Conservation (phyloP, 768 basidiomycete species). For the Lenzites betulinus region DNA sequence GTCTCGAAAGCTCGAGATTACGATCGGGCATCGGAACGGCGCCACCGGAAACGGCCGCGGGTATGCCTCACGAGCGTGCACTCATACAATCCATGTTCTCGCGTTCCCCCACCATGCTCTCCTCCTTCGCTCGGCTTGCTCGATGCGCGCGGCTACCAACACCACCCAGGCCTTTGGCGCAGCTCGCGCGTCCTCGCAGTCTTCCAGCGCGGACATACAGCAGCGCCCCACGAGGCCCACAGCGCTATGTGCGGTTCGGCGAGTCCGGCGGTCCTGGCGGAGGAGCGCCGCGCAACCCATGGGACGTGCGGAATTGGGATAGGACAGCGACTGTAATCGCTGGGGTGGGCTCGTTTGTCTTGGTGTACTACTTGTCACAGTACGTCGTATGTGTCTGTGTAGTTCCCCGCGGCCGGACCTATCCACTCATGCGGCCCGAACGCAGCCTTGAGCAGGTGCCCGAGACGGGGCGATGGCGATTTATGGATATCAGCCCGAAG, state of each 20-base stretch:
- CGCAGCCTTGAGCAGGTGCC: conserved; percentile 79
- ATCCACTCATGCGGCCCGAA: neutral
- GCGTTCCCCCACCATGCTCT: neutral
- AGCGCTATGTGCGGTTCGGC: conserved; percentile 25
- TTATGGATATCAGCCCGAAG: conserved; percentile 73
- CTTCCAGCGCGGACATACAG: neutral
- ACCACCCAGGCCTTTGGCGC: neutral
- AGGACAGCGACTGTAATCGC: conserved; percentile 19
- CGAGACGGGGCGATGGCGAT: conserved; percentile 86
- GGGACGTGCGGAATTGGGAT: conserved; percentile 22
- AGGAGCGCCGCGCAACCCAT: neutral
- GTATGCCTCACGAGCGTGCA: too few species aligned
- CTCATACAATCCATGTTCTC: too few species aligned
- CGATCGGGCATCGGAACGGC: too few species aligned
- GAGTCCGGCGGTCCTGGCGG: conserved; percentile 1
- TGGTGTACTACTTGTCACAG: conserved; percentile 35
- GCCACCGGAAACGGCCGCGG: too few species aligned
- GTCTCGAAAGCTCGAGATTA: too few species aligned
- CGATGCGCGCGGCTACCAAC: neutral
- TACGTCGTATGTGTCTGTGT: conserved; percentile 29
- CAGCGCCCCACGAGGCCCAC: neutral
- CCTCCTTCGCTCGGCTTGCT: neutral
- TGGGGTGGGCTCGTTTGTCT: conserved; percentile 17
- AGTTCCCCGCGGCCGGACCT: neutral
- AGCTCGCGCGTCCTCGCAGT: neutral